These are phyloP conservation scores for Peronospora belbahrii DNA, from an alignment of 352 stramenopile genomes.

Conservation along the genomic window DNA sequence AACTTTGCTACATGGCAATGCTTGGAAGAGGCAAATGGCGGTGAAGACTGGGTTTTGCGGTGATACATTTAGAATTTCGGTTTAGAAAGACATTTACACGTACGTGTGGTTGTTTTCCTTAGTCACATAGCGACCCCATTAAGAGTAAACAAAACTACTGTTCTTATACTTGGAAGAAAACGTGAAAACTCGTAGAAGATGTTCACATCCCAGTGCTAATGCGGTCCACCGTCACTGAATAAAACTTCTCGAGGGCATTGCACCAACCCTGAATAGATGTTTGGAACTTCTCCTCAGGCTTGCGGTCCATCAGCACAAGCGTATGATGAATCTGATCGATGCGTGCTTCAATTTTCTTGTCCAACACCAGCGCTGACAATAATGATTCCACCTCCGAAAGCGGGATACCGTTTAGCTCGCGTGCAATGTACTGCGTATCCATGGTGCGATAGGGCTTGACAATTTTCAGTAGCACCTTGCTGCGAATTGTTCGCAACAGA, in stretches of 20 bases:
- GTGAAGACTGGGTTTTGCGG: background rate
- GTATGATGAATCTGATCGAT: slow-evolving; percentile 90
- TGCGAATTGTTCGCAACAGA: slow-evolving; percentile 91
- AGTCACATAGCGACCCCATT: background rate
- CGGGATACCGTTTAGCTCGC: slow-evolving; percentile 89
- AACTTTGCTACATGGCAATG: background rate
- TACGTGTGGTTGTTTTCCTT: no score
- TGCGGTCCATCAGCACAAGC: slow-evolving; percentile 59
- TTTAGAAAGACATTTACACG: no score
- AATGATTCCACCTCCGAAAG: slow-evolving; percentile 89
- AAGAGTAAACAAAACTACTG: background rate
- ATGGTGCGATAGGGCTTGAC: slow-evolving; percentile 93
- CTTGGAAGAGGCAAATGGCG: background rate
- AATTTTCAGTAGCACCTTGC: slow-evolving; percentile 91
- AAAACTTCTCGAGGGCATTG: slow-evolving; percentile 61
- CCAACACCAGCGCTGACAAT: slow-evolving; percentile 88
- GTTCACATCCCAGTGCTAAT: slow-evolving; percentile 36
- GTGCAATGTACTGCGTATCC: slow-evolving; percentile 86
- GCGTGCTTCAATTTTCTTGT: slow-evolving; percentile 86
- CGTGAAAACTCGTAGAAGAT: background rate
- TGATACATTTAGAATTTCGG: no score
- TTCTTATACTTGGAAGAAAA: background rate
- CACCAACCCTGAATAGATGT: slow-evolving; percentile 54
- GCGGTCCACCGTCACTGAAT: slow-evolving; percentile 55
- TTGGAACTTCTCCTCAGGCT: slow-evolving; percentile 67